These are phyloP conservation scores for Rhododendron ovatum DNA, from an alignment of 148 eudicot genomes.

Conservation along the genomic window DNA sequence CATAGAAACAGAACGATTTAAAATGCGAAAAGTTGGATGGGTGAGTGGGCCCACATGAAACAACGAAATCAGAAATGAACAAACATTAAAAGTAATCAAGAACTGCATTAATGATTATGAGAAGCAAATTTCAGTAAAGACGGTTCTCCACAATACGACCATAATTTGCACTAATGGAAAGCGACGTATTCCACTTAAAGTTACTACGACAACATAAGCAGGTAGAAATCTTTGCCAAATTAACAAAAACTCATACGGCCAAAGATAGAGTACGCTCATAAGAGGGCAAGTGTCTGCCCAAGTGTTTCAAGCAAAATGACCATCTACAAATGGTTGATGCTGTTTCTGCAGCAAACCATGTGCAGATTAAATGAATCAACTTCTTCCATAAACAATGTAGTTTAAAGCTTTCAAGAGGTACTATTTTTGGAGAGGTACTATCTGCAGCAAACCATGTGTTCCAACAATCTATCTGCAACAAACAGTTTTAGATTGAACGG, in stretches of 20 bases:
- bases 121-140: not conserved
- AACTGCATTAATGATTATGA: not conserved
- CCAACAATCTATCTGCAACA: too few species aligned
- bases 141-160: not conserved
- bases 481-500: too few species aligned
- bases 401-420: too few species aligned
- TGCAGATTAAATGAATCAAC: not conserved
- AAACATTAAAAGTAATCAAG: not conserved
- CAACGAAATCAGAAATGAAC: not conserved
- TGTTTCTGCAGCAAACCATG: not conserved
- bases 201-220: not conserved
- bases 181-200: not conserved
- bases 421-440: too few species aligned
- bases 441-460: too few species aligned
- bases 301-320: not conserved
- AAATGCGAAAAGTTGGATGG: not conserved
- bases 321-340: not conserved
- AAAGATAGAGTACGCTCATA: not conserved
- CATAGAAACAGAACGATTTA: not conserved
- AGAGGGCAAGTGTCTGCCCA: not conserved
- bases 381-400: not conserved
- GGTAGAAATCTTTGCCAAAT: not conserved
- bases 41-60: not conserved
- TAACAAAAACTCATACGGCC: not conserved
- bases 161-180: not conserved